Percentiles rank a stretch among this genome's conserved stretches.
Conservation (phyloP, 345 rosid species). For the Lumnitzera racemosa region DNA sequence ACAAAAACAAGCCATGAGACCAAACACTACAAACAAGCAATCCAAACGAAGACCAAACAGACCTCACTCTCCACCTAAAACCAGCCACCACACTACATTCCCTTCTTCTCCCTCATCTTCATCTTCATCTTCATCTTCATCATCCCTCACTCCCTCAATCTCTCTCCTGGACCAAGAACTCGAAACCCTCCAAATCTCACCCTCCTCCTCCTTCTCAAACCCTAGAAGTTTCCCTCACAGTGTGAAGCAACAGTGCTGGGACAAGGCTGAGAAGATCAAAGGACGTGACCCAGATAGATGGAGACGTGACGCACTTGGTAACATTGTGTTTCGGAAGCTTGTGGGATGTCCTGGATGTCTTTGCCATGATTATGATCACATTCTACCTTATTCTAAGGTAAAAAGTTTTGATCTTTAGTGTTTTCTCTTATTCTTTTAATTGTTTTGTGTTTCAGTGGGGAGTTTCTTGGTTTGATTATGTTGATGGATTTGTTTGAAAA, state of each 20-base stretch:
- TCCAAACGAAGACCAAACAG: slow-evolving; percentile 27
- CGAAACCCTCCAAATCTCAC: background rate
- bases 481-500: too few species aligned
- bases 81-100: slow-evolving; percentile 9
- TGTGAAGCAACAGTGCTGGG: slow-evolving; percentile 97
- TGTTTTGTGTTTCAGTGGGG: too few species aligned
- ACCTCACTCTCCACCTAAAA: slow-evolving; percentile 28
- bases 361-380: slow-evolving; percentile 95
- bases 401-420: too few species aligned
- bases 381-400: slow-evolving; percentile 92
- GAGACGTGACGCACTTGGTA: slow-evolving; percentile 81
- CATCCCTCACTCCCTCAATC: slow-evolving; percentile 37
- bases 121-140: slow-evolving; percentile 22
- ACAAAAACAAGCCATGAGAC: background rate
- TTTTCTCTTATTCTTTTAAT: background rate
- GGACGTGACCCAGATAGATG: slow-evolving; percentile 86
- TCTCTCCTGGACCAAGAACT: slow-evolving; percentile 12
- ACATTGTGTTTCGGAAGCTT: slow-evolving; percentile 79
- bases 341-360: slow-evolving; percentile 95
- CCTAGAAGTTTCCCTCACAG: slow-evolving; percentile 80
- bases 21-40: slow-evolving; percentile 37
- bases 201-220: slow-evolving; percentile 26
- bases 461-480: too few species aligned
- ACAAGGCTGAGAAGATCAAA: slow-evolving; percentile 77
- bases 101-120: slow-evolving; percentile 26